Evolutionary conservation across 208 protist genomes (phyloP), one percentile per base, ranked within the genome.

Genomic region (Trypanosoma avium): DNA sequence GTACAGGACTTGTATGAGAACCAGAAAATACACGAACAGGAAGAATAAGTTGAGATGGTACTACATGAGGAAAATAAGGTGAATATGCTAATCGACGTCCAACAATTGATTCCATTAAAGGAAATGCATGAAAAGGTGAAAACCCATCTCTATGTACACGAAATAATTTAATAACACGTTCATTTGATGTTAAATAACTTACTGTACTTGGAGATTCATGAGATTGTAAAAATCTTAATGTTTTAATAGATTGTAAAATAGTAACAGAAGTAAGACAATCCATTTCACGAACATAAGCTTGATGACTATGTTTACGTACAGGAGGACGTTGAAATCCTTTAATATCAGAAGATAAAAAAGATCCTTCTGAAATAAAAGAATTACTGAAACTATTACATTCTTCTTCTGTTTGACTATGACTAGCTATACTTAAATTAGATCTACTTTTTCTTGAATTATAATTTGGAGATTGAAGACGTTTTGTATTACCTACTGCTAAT

Each of bases 141-240:
- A 95, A 84, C 57, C 85, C 89, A 22, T 92, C 81, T 19, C 89
- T 83, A 19, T 76, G 86, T 30, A 95, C 83, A 43, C 88, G 86
- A 63, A 93, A 95, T 0, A 95, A 70, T 67, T 95, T 95, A 50
- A 95, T 89, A 9, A 91, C 79, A 2, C 84, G 79, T 67, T 95
- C 85, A 67, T 90, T 95, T n/a, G 89, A 82, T 21, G 86, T 84
- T 26, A 95, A 70, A 68, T 95, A 95, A 60, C 82, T 92, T 26
- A 93, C 76, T 55, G 78, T 90, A 71, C 75, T 91, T 10, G 89
- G 89, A 3, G 89, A 92, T 43, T 73, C 81, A 13, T 85, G 75
- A 21, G 68, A 62, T 15, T 68, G 68, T 19, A 90, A 67, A 73
- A 92, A 95, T 42, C 61, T 50, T 13, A 95, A 61, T 48, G 81